Conservation (phyloP, 495 filamentous ascomycete genomes). For the Rusavskia elegans region DNA sequence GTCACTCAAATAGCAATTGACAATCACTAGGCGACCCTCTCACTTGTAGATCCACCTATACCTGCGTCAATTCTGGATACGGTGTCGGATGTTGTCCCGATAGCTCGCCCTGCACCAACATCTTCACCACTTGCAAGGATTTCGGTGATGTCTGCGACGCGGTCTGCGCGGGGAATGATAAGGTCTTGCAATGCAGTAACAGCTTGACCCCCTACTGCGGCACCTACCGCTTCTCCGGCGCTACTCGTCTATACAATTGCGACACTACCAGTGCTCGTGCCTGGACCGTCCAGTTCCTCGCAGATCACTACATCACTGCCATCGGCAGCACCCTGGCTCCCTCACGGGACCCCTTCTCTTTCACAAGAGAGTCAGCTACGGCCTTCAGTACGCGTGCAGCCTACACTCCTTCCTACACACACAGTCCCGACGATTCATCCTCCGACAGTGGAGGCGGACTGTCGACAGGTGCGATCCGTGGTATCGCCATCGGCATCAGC, state of each 20-base stretch:
- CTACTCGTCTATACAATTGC: slow-evolving; percentile 4
- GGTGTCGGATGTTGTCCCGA: slow-evolving; percentile 13
- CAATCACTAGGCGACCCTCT: slow-evolving; percentile 8
- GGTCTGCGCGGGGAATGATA: slow-evolving; percentile 5
- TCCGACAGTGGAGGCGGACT: neutral
- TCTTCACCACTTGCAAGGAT: slow-evolving; percentile 12
- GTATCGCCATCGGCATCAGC: slow-evolving; percentile 4
- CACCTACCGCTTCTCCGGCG: slow-evolving; percentile 6
- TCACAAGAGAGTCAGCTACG: neutral
- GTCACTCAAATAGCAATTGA: neutral
- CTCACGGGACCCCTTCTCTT: neutral
- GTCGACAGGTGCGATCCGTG: slow-evolving; percentile 4
- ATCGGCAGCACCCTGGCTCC: slow-evolving; percentile 7
- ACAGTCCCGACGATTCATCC: neutral
- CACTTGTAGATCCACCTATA: slow-evolving; percentile 6
- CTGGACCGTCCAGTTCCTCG: slow-evolving; percentile 3
- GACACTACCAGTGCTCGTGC: neutral
- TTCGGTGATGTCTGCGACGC: slow-evolving; percentile 6
- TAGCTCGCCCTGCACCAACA: slow-evolving; percentile 7
- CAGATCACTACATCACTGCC: slow-evolving; percentile 7
- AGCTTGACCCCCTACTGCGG: slow-evolving; percentile 4
- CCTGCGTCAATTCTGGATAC: slow-evolving; percentile 10
- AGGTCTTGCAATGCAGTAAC: slow-evolving; percentile 11
- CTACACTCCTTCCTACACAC: neutral
- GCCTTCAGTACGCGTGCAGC: neutral